Evolutionary conservation across 1,284 basidiomycete genomes (phyloP), one percentile per base, ranked within the genome.

Genomic region (Rhodofomes roseus): DNA sequence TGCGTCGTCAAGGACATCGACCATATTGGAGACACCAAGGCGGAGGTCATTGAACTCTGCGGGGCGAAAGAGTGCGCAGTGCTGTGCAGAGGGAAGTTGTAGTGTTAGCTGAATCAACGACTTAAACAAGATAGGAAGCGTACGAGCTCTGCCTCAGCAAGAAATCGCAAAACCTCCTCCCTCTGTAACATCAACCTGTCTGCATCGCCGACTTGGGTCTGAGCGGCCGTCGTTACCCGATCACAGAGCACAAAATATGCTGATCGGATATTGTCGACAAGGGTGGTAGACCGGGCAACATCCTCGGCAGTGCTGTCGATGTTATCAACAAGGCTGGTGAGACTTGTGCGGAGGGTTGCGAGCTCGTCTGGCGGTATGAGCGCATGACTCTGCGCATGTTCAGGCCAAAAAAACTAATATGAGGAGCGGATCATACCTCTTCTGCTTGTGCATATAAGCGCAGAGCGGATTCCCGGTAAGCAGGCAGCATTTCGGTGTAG

Each of bases 1-100:
- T 6, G 71, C 70, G 1, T 55, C 43, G 23, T 66, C 62, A 2
- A 74, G 57, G 25, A 59, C 66, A 2, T 31, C 46, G 27, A 70
- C 54, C 68, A 74, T 74, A 16, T 27, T 12, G 11, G 27, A 25
- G 23, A 71, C 46, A 43, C 60, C 63, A 16, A 41, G 1, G 36
- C 59, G 50, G 23, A 73, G 59, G 6, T 57, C 54, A 11, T 51
- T 56, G 31, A 54, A 66, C 51, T 72, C 69, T 2, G 56, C 61
- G 9, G 54, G 29, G 9, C 59, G 60, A 46, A 72, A 66, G 8
- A 65, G 50, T 43, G 36, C 41, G 27, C 46, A 12, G 55, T 68
- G 62, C 65, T 66, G 54, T 34, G n/a, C n/a, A 34, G 31, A 5
- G 11, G 4, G 20, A 39, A 31, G 39, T 8, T 16, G 12, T 16